phyloP scores from a whole-genome alignment of 257 asterid species.

The Nicotiana sylvestris region DNA sequence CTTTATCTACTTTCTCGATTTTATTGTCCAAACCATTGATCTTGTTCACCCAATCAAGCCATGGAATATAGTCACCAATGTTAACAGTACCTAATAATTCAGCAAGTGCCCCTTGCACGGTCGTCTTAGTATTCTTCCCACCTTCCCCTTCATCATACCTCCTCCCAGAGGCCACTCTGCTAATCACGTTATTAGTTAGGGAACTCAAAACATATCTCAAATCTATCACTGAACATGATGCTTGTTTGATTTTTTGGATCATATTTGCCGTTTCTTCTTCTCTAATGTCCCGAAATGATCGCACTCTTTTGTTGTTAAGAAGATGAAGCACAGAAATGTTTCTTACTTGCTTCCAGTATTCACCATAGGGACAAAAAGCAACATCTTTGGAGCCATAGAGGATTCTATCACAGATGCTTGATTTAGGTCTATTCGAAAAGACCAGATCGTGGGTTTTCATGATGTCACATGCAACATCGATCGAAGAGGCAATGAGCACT shows the following conservation, averaged over 20 bases:
- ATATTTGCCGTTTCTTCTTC: constrained; percentile 31
- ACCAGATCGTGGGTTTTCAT: constrained; percentile 38
- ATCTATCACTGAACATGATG: constrained; percentile 12
- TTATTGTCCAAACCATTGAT: constrained; percentile 28
- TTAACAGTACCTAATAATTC: constrained; percentile 20
- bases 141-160: constrained; percentile 25
- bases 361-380: constrained; percentile 31
- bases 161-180: constrained; percentile 41
- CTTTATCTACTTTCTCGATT: constrained; percentile 22
- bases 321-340: constrained; percentile 43
- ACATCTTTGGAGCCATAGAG: constrained; percentile 25
- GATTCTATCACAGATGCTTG: constrained; percentile 18
- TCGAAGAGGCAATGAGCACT: constrained; percentile 35
- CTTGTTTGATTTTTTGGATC: constrained; percentile 6
- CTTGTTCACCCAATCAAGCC: constrained; percentile 31
- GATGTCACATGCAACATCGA: constrained; percentile 34
- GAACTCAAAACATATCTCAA: constrained; percentile 25
- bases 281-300: constrained; percentile 25
- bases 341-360: constrained; percentile 38
- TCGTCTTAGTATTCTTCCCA: constrained; percentile 23
- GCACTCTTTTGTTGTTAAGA: constrained; percentile 37
- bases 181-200: constrained; percentile 30
- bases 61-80: constrained; percentile 37
- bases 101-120: constrained; percentile 13
- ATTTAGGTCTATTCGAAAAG: constrained; percentile 38